Evolutionary conservation across 2,329 filamentous ascomycete genomes (phyloP), one percentile per base, ranked within the genome.

Genomic region (Onygenales sp.): DNA sequence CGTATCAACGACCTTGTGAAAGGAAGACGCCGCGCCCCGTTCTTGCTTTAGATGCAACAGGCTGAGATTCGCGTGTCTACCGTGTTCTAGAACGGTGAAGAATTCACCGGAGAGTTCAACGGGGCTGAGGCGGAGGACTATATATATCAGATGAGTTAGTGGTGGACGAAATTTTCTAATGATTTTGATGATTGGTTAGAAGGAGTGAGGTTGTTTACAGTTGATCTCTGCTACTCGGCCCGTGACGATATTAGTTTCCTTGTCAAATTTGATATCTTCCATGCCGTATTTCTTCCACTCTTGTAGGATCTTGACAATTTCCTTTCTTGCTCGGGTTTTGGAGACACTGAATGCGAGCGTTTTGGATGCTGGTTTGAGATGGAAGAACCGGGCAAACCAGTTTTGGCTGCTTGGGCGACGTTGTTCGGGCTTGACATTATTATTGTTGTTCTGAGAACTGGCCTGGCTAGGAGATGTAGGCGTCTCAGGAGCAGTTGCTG

Each of bases 51-150:
- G 88, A 37, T 88, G 85, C 33, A 88, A 83, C 58, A 96, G 83
- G 67, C 86, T 87, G 52, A 96, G 78, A 46, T 85, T 85, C 45
- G 82, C 84, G 58, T 83, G 84, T 62, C 82, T 85, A 47, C 88
- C 88, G 64, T 93, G 87, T 71, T 95, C 88, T 57, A 95, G 86
- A 39, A 95, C 86, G 1, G 86, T 89, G 73, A 94, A 94, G 56
- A 96, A 80, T 67, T 96, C 89, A 39, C 85, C 83, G 13, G 88
- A 86, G 69, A 97, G 91, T 11, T 85, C 80, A n/a, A 96, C 90
- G 52, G 89, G 86, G 65, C 91, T 93, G 65, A 96, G 81, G 57
- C 85, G 80, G 50, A 95, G 78, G 63, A 86, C 88, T 91, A 61
- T 36, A 48, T 36, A 7, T 17, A 2, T 17, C 11, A 9, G 6